A percentile compares a stretch with the other conserved stretches of the same genome.
phyloP scores from a whole-genome alignment of 495 filamentous ascomycete species.

The Glutinoglossum americanum region DNA sequence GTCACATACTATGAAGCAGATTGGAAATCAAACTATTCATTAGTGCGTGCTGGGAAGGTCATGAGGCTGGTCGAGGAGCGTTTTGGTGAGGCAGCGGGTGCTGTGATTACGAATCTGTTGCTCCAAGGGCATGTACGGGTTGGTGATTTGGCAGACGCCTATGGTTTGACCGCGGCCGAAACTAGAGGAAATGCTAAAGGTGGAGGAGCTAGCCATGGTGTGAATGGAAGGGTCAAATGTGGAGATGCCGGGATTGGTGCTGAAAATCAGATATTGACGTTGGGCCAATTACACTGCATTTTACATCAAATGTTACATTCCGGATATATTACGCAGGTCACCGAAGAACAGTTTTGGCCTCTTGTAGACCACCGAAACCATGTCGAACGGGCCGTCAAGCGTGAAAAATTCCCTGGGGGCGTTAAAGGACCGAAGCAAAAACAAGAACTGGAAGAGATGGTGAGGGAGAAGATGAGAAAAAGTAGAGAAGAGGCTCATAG shows the following conservation, averaged over 20 bases:
- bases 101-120: conserved; percentile 51
- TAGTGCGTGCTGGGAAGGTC: conserved; percentile 67
- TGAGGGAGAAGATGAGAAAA: conserved; percentile 35
- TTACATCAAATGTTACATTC: conserved; percentile 25
- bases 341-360: conserved; percentile 29
- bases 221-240: conserved; percentile 1
- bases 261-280: conserved; percentile 1
- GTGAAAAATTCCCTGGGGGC: conserved; percentile 13
- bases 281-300: conserved; percentile 20
- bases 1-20: conserved; percentile 65
- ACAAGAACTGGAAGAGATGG: conserved; percentile 16
- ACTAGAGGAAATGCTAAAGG: background rate
- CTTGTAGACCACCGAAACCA: conserved; percentile 27
- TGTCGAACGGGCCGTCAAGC: conserved; percentile 22
- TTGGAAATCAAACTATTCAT: conserved; percentile 46
- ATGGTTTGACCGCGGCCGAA: conserved; percentile 5
- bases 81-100: conserved; percentile 45
- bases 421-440: conserved; percentile 14
- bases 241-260: conserved; percentile 2
- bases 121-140: conserved; percentile 58
- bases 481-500: conserved; percentile 24
- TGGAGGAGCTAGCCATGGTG: background rate
- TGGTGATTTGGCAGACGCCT: conserved; percentile 35
- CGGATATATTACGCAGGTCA: conserved; percentile 27
- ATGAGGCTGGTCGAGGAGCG: conserved; percentile 46